Evolutionary conservation across 2,329 filamentous ascomycete genomes (phyloP).

Genomic region (Xenoacremonium recifei): DNA sequence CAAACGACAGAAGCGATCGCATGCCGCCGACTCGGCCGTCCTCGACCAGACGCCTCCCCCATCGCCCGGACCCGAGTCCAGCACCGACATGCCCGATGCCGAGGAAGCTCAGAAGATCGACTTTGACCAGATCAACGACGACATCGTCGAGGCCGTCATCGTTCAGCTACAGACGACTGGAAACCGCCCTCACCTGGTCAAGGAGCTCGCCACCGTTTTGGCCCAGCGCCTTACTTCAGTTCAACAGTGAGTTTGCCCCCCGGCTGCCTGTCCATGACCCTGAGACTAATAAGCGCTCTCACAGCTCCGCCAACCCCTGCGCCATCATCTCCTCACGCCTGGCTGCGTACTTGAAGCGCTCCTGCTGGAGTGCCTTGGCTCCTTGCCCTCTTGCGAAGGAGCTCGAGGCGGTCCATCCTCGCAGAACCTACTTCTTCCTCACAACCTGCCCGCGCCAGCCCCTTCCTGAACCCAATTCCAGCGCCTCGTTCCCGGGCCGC

Average conservation of each 20-base stretch:
- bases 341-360: conserved; percentile 83
- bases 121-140: conserved; percentile 83
- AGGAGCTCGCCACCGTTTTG: conserved; percentile 83
- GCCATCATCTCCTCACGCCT: conserved; percentile 94
- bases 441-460: conserved; percentile 84
- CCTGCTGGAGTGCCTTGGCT: conserved; percentile 72
- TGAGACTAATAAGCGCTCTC: conserved; percentile 28
- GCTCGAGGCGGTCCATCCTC: conserved; percentile 86
- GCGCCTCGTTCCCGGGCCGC: conserved; percentile 27
- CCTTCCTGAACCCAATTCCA: conserved; percentile 61
- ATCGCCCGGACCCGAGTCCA: conserved; percentile 33
- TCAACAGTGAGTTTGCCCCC: conserved; percentile 71
- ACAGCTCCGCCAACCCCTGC: conserved; percentile 89
- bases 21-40: conserved; percentile 73
- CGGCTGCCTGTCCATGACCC: conserved; percentile 7
- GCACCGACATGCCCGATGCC: conserved; percentile 26
- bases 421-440: conserved; percentile 94
- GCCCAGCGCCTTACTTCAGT: conserved; percentile 76
- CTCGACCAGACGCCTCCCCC: conserved; percentile 69
- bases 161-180: conserved; percentile 83
- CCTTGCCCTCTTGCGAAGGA: conserved; percentile 92
- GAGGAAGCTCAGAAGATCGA: conserved; percentile 44
- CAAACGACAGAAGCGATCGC: conserved; percentile 79
- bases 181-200: conserved; percentile 91
- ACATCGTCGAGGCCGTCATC: conserved; percentile 90